phyloP scores from a whole-genome alignment of 495 filamentous ascomycete species.

The Echria macrotheca region DNA sequence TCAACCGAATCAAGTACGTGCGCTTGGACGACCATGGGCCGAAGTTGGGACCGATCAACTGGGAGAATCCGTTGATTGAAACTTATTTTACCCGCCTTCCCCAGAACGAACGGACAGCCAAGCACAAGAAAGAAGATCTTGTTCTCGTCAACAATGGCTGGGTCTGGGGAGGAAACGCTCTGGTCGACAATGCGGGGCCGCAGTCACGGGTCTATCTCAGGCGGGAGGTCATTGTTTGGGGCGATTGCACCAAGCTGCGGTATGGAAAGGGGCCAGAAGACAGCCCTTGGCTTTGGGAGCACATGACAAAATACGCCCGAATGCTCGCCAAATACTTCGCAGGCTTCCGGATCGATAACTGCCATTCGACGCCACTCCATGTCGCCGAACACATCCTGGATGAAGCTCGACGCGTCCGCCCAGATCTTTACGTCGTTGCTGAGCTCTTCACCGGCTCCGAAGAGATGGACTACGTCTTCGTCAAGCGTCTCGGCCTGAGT shows the following conservation, averaged over 20 bases:
- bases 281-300: slow-evolving; percentile 90
- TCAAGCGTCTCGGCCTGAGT: slow-evolving; percentile 84
- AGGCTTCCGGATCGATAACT: slow-evolving; percentile 97
- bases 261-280: slow-evolving; percentile 79
- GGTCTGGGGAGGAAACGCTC: slow-evolving; percentile 95
- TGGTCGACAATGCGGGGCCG: slow-evolving; percentile 89
- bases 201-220: slow-evolving; percentile 84
- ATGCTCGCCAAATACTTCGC: slow-evolving; percentile 94
- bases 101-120: slow-evolving; percentile 67
- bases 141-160: slow-evolving; percentile 95
- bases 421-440: slow-evolving; percentile 85
- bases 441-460: slow-evolving; percentile 97
- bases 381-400: slow-evolving; percentile 94
- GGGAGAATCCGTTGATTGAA: slow-evolving; percentile 80
- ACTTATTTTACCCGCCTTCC: slow-evolving; percentile 93
- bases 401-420: slow-evolving; percentile 79
- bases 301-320: slow-evolving; percentile 87
- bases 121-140: slow-evolving; percentile 69
- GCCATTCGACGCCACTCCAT: slow-evolving; percentile 90
- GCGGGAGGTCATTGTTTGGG: slow-evolving; percentile 96
- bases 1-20: slow-evolving; percentile 89
- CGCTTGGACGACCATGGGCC: slow-evolving; percentile 89
- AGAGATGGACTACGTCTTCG: slow-evolving; percentile 91
- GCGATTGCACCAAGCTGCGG: slow-evolving; percentile 94
- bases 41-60: slow-evolving; percentile 72